These are phyloP conservation scores for Mycena galopus DNA, from an alignment of 768 basidiomycete species.

Conservation along the genomic window DNA sequence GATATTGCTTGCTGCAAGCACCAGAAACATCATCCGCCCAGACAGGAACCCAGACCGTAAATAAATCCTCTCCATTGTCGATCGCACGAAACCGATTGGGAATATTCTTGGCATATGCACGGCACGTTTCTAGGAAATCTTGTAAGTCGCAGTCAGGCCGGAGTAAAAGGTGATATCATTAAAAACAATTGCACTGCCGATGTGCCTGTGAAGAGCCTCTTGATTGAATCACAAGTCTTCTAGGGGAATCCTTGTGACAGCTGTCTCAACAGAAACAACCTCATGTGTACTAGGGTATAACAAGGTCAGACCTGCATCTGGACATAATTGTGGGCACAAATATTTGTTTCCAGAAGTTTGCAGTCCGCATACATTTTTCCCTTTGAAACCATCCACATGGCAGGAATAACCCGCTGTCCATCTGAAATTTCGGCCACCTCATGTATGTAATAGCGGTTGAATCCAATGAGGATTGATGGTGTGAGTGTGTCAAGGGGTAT, in stretches of 20 bases:
- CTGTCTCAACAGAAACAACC: neutral
- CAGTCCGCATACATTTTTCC: too few species aligned
- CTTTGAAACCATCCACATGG: constrained; percentile 15
- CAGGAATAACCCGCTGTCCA: constrained; percentile 5
- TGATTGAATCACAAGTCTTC: neutral
- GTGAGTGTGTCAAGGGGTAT: constrained; percentile 32
- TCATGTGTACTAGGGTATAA: too few species aligned
- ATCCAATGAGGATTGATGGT: constrained; percentile 42
- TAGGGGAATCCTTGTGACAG: neutral
- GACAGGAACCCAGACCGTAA: constrained; percentile 13
- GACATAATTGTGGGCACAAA: too few species aligned
- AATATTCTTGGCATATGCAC: neutral
- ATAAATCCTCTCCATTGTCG: constrained; percentile 26
- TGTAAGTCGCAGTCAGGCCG: too few species aligned
- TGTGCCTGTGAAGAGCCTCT: neutral
- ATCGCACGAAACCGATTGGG: constrained; percentile 9
- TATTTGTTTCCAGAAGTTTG: too few species aligned
- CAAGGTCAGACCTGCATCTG: neutral
- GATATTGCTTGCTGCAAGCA: constrained; percentile 43
- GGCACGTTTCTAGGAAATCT: neutral
- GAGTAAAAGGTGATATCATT: neutral
- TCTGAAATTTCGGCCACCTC: neutral
- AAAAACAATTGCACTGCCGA: neutral
- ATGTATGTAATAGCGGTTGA: constrained; percentile 40
- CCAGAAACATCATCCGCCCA: constrained; percentile 43